Percentiles rank a stretch among this genome's conserved stretches.
These are phyloP conservation scores for Sarocladium brachiariae DNA, from an alignment of 2,329 filamentous ascomycete genomes.

Conservation along the genomic window DNA sequence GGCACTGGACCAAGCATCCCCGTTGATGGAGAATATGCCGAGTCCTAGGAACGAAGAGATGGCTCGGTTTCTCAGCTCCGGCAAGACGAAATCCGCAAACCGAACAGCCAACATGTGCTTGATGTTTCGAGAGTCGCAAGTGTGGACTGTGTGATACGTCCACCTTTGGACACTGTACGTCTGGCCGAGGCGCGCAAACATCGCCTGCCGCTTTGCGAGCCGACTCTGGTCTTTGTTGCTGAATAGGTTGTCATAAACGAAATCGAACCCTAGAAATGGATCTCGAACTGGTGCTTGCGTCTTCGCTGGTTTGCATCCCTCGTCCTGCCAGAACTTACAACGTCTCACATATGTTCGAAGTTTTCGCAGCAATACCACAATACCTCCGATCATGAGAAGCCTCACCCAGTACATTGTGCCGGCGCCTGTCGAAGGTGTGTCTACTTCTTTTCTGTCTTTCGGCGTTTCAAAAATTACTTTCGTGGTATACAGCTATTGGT, in stretches of 20 bases:
- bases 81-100: constrained; percentile 43
- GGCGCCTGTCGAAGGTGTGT: too few species aligned
- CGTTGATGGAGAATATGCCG: constrained; percentile 44
- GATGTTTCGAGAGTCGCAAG: constrained; percentile 44
- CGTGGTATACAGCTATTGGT: too few species aligned
- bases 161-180: constrained; percentile 27
- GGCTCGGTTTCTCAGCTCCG: constrained; percentile 26
- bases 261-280: constrained; percentile 28
- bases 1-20: constrained; percentile 38
- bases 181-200: constrained; percentile 22
- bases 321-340: background rate
- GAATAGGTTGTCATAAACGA: constrained; percentile 25
- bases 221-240: background rate
- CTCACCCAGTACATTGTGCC: background rate
- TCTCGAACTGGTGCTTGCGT: constrained; percentile 21
- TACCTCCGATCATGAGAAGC: background rate
- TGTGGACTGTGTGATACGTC: constrained; percentile 27
- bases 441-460: too few species aligned
- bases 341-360: background rate
- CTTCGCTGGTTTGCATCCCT: constrained; percentile 16
- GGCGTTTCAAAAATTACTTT: too few species aligned
- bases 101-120: constrained; percentile 47
- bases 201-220: constrained; percentile 1
- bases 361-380: background rate
- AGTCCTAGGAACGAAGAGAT: constrained; percentile 34